Evolutionary conservation across 495 filamentous ascomycete genomes (phyloP).

Genomic region (Cryomyces antarcticus): DNA sequence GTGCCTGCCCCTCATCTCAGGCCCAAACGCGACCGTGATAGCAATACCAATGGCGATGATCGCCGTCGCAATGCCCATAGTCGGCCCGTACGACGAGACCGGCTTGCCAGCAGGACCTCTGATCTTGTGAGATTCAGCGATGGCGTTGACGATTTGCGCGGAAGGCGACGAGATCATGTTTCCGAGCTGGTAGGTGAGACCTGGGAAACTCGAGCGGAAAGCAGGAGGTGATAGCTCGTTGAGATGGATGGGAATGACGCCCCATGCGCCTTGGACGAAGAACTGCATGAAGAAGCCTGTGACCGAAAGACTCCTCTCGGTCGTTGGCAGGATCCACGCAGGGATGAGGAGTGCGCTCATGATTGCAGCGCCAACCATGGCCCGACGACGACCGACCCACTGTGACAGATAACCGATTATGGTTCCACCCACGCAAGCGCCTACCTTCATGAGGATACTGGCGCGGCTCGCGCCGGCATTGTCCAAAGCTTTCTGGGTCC

Average conservation of each 20-base stretch:
- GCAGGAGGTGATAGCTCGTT: slow-evolving; percentile 58
- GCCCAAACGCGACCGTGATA: slow-evolving; percentile 36
- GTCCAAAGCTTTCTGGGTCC: slow-evolving; percentile 40
- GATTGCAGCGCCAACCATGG: slow-evolving; percentile 39
- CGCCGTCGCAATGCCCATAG: slow-evolving; percentile 47
- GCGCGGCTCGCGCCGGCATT: slow-evolving; percentile 42
- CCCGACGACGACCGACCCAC: slow-evolving; percentile 45
- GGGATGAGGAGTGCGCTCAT: slow-evolving; percentile 40
- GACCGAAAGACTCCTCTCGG: slow-evolving; percentile 35
- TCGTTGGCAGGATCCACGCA: slow-evolving; percentile 47
- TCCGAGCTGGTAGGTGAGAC: slow-evolving; percentile 49
- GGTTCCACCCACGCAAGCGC: slow-evolving; percentile 53
- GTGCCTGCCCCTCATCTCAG: slow-evolving; percentile 44
- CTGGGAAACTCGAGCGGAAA: slow-evolving; percentile 50
- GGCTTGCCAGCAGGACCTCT: slow-evolving; percentile 23
- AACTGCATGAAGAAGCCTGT: slow-evolving; percentile 61
- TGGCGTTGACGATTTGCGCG: slow-evolving; percentile 49
- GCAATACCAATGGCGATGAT: slow-evolving; percentile 45
- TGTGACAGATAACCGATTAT: slow-evolving; percentile 54
- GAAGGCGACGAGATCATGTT: slow-evolving; percentile 59
- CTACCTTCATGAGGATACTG: slow-evolving; percentile 51
- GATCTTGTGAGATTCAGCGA: slow-evolving; percentile 35
- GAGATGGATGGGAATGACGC: slow-evolving; percentile 59
- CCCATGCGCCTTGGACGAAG: slow-evolving; percentile 61
- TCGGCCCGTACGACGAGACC: slow-evolving; percentile 45